Evolutionary conservation across 139 green algal species (phyloP), one percentile per base, ranked within the genome.

Genomic region (Spirogloea muscicola): DNA sequence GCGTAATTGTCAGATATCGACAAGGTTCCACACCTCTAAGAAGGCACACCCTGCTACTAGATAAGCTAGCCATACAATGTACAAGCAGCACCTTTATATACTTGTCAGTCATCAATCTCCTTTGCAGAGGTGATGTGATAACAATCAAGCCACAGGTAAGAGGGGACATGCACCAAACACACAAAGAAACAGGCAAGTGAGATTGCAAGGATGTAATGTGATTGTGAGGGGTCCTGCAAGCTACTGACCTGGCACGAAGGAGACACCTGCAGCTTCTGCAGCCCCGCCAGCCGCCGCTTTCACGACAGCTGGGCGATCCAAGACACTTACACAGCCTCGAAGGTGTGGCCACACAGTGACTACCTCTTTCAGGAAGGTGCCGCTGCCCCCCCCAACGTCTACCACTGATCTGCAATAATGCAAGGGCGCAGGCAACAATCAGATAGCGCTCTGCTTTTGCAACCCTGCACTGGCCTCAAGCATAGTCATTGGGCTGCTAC

Each of bases 341-440:
- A 62, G 9, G 18, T 31, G 5, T 6, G 52, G 52, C 6, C 7
- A 62, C 18, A 43, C 7, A 7, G 38, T 62, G 6, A 62, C 18
- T 21, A 62, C 5, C 9, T 5, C 7, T 5, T 33, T 7, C 52
- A 62, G 38, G 6, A 62, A 62, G 52, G 31, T 33, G 7, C 52
- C 52, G 7, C 5, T 7, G 5, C 52, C 52, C 5, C 52, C 52
- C 40, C 52, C 52, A 62, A 62, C 52, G 40, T 62, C 52, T 6
- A 62, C 52, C 18, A 62, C 40, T 6, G 52, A 62, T 33, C 52
- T 62, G 52, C 52, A 39, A 21, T 55, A 21, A 55, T 31, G 46
- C 21, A 55, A 55, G 40, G 31, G 31, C 9, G 5, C 37, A 5
- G 9, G 6, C 9, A n/a, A n/a, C n/a, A n/a, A n/a, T n/a, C n/a